Conservation (phyloP, 1,139 yeast genomes). For the Spathaspora jeffriesii region DNA sequence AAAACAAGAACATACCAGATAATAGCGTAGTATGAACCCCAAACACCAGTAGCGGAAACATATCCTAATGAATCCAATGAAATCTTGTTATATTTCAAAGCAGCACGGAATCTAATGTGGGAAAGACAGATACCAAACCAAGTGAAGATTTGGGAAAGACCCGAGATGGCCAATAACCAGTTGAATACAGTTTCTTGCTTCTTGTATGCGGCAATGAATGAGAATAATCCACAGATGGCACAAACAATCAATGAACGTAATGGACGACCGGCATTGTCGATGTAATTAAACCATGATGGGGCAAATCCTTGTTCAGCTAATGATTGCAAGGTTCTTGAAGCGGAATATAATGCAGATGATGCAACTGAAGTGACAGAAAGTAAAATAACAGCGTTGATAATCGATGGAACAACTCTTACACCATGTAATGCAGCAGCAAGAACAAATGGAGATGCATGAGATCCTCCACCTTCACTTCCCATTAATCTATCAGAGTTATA, state of each 20-base stretch:
- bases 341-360: conserved; percentile 43
- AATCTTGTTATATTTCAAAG: conserved; percentile 35
- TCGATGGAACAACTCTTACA: conserved; percentile 38
- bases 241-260: conserved; percentile 36
- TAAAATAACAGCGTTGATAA: conserved; percentile 45
- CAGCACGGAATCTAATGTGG: conserved; percentile 44
- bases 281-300: conserved; percentile 40
- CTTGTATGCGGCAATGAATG: conserved; percentile 40
- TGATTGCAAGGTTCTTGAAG: conserved; percentile 45
- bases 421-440: conserved; percentile 44
- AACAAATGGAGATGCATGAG: conserved; percentile 46
- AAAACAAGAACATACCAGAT: conserved; percentile 34
- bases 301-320: conserved; percentile 46
- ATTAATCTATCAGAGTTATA: conserved; percentile 36
- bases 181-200: conserved; percentile 42
- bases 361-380: conserved; percentile 48
- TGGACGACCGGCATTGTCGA: conserved; percentile 46
- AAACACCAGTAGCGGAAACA: conserved; percentile 39
- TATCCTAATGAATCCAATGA: conserved; percentile 38
- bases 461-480: conserved; percentile 37
- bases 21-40: conserved; percentile 40
- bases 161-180: conserved; percentile 47
- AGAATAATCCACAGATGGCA: conserved; percentile 30
- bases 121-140: conserved; percentile 45
- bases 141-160: conserved; percentile 42